Conservation (phyloP, 1,284 basidiomycete species). For the Melampsora americana region DNA sequence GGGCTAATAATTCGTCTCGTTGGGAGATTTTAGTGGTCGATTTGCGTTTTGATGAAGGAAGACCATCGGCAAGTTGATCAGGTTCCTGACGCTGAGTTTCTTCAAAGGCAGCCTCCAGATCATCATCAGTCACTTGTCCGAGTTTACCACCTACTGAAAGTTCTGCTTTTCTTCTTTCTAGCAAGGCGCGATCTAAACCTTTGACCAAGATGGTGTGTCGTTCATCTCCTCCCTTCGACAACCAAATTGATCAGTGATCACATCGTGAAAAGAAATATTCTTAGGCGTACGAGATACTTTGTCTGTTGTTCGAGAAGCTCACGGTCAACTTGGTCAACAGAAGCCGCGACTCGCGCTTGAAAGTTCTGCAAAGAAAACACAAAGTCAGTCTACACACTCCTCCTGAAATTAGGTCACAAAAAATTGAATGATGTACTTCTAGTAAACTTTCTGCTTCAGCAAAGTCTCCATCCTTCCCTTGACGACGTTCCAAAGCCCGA, state of each 20-base stretch:
- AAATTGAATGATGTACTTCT: conserved; percentile 13
- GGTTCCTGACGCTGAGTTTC: conserved; percentile 18
- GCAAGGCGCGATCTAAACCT: conserved; percentile 41
- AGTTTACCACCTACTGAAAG: conserved; percentile 26
- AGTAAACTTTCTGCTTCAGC: conserved; percentile 43
- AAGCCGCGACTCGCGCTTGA: conserved; percentile 43
- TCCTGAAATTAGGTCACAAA: background rate
- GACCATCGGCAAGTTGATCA: background rate
- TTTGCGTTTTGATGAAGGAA: background rate
- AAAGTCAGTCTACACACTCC: background rate
- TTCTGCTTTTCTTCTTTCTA: conserved; percentile 44
- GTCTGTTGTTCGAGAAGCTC: conserved; percentile 44
- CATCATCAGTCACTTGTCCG: conserved; percentile 38
- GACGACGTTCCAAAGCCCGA: conserved; percentile 38
- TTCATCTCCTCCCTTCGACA: conserved; percentile 42
- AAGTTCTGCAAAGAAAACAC: conserved; percentile 23
- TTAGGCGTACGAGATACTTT: conserved; percentile 38
- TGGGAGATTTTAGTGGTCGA: conserved; percentile 6
- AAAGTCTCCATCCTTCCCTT: conserved; percentile 41
- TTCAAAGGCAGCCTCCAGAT: conserved; percentile 31
- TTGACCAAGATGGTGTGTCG: conserved; percentile 44
- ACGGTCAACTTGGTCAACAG: conserved; percentile 38
- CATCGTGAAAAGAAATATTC: background rate
- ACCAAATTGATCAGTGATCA: conserved; percentile 16
- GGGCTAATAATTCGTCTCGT: conserved; percentile 38